phyloP scores from a whole-genome alignment of 225 moss, liverwort and hornwort species.

The Rhytidiadelphus loreus region DNA sequence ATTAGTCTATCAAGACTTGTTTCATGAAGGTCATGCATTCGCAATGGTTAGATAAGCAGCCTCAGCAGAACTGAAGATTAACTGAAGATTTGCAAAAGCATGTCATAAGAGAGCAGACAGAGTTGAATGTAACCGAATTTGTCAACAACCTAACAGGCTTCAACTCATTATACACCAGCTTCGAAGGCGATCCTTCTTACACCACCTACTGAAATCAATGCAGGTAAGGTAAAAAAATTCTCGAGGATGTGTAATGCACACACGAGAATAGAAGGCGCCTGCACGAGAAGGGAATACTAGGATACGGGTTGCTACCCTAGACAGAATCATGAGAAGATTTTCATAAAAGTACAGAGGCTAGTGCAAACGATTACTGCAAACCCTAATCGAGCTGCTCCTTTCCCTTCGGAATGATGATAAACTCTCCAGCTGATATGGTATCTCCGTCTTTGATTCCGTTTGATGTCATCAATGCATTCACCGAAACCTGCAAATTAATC shows the following conservation, averaged over 20 bases:
- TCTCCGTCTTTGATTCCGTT: constrained; percentile 28
- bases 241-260: background rate
- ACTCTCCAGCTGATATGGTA: constrained; percentile 18
- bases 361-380: background rate
- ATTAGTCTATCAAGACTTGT: background rate
- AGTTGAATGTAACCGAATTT: background rate
- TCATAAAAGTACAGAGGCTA: background rate
- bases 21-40: background rate
- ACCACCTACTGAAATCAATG: background rate
- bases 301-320: background rate
- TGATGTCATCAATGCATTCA: constrained; percentile 19
- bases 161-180: background rate
- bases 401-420: constrained; percentile 18
- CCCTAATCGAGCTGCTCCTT: background rate
- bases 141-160: background rate
- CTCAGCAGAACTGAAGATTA: background rate
- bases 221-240: background rate
- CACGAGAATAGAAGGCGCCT: background rate
- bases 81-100: background rate
- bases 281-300: background rate
- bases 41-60: background rate
- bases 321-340: background rate
- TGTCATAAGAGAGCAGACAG: background rate
- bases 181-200: background rate
- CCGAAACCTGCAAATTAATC: constrained; percentile 28